Percentiles rank a stretch among this genome's conserved stretches.
Conservation (phyloP, 371 early-diverging fungal species). For the Mucor lusitanicus region DNA sequence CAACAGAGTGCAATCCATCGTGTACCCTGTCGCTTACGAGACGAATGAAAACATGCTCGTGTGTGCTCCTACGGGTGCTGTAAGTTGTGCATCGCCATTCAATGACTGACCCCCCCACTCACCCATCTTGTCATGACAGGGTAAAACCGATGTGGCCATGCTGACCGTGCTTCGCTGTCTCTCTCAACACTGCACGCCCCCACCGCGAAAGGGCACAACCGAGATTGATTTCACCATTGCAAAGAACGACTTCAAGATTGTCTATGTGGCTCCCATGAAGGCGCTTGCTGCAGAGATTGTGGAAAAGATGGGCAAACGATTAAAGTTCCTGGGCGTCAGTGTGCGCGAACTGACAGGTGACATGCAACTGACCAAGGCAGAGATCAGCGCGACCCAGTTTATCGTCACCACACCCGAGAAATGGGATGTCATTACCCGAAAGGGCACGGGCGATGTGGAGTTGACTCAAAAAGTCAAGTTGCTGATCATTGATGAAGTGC, state of each 20-base stretch:
- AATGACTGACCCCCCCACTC: no score
- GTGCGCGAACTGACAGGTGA: slow-evolving; percentile 96
- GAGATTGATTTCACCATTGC: slow-evolving; percentile 59
- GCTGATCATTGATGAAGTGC: slow-evolving; percentile 99
- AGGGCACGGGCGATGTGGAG: slow-evolving; percentile 90
- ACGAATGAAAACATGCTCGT: slow-evolving; percentile 98
- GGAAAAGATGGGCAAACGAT: slow-evolving; percentile 84
- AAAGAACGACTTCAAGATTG: slow-evolving; percentile 89
- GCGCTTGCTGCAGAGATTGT: slow-evolving; percentile 98
- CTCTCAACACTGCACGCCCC: slow-evolving; percentile 64
- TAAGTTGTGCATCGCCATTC: slow-evolving; percentile 38
- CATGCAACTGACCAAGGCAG: slow-evolving; percentile 94
- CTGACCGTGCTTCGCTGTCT: slow-evolving; percentile 85
- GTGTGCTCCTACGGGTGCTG: slow-evolving; percentile 99
- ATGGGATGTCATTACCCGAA: slow-evolving; percentile 99
- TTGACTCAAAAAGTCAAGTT: slow-evolving; percentile 86
- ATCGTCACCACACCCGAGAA: slow-evolving; percentile 99
- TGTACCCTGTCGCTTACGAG: slow-evolving; percentile 90
- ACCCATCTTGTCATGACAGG: slow-evolving; percentile 44
- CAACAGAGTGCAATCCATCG: slow-evolving; percentile 95
- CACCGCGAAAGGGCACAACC: slow-evolving; percentile 42
- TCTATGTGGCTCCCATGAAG: slow-evolving; percentile 99
- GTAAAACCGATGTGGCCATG: slow-evolving; percentile 99
- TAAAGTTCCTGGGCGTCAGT: slow-evolving; percentile 82
- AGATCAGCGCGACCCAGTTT: slow-evolving; percentile 91